Conservation (phyloP, 2,329 filamentous ascomycete species). For the Elsinoe arachidis region DNA sequence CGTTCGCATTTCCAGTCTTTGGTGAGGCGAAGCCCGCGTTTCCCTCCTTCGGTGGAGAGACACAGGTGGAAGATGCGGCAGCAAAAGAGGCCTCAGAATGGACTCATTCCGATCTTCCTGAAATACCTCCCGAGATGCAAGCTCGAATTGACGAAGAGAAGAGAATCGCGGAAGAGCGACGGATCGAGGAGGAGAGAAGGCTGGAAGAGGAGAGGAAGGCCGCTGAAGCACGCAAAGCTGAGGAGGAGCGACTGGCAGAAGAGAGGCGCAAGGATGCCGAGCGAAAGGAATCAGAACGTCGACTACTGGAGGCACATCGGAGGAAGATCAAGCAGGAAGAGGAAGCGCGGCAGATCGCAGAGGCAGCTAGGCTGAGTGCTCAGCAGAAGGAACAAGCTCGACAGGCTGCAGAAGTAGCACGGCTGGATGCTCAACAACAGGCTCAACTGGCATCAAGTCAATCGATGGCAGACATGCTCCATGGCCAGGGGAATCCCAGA, state of each 20-base stretch:
- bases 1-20: neutral
- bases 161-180: neutral
- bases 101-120: neutral
- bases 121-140: slow-evolving; percentile 8
- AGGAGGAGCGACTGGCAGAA: neutral
- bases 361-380: slow-evolving; percentile 5
- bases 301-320: neutral
- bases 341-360: slow-evolving; percentile 1
- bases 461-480: neutral
- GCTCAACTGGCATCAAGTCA: neutral
- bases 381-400: neutral
- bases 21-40: neutral
- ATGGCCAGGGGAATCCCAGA: neutral
- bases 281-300: neutral
- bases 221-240: neutral
- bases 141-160: slow-evolving; percentile 9
- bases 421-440: neutral
- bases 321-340: slow-evolving; percentile 2
- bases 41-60: neutral
- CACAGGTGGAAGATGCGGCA: neutral
- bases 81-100: neutral
- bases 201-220: neutral
- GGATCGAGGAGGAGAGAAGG: neutral
- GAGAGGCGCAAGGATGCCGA: neutral
- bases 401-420: neutral